Conservation (phyloP, 108 stramenopile species). For the Craspedostauros australis region DNA sequence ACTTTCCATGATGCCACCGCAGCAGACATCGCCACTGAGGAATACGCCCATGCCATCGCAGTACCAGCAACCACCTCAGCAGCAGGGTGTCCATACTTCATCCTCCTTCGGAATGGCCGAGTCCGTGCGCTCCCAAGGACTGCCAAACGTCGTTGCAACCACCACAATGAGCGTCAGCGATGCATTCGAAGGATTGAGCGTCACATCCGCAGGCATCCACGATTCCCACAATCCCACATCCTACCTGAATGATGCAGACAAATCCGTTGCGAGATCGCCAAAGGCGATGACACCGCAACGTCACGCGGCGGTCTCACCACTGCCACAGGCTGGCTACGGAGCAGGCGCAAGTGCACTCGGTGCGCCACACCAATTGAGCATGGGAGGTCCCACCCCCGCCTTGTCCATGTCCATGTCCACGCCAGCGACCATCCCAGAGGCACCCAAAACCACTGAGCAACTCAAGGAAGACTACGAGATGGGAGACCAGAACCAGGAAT, state of each 20-base stretch:
- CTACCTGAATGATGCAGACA: neutral
- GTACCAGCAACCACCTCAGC: conserved; percentile 20
- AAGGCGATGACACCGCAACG: too few relatives aligned
- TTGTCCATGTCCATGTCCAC: neutral
- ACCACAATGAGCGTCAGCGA: conserved; percentile 67
- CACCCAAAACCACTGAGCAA: conserved; percentile 9
- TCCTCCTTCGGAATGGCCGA: conserved; percentile 1
- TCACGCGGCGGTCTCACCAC: too few relatives aligned
- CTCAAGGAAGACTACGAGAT: conserved; percentile 26
- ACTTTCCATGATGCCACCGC: too few relatives aligned
- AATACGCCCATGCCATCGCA: conserved; percentile 7
- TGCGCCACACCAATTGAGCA: too few relatives aligned
- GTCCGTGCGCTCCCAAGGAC: conserved; percentile 13
- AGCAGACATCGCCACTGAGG: conserved; percentile 3
- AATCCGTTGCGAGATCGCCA: too few relatives aligned
- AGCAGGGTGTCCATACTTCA: conserved; percentile 6
- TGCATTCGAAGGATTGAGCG: conserved; percentile 72
- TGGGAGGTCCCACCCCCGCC: too few relatives aligned
- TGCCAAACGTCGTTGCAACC: conserved; percentile 23
- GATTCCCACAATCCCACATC: conserved; percentile 9
- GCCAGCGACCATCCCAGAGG: conserved; percentile 4
- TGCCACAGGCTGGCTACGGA: too few relatives aligned
- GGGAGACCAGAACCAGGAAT: conserved; percentile 38
- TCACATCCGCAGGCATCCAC: conserved; percentile 4
- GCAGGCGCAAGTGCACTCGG: too few relatives aligned